Base-by-base conservation (phyloP, 192 early-diverging fungal species). In the Coemansia sp. region DNA sequence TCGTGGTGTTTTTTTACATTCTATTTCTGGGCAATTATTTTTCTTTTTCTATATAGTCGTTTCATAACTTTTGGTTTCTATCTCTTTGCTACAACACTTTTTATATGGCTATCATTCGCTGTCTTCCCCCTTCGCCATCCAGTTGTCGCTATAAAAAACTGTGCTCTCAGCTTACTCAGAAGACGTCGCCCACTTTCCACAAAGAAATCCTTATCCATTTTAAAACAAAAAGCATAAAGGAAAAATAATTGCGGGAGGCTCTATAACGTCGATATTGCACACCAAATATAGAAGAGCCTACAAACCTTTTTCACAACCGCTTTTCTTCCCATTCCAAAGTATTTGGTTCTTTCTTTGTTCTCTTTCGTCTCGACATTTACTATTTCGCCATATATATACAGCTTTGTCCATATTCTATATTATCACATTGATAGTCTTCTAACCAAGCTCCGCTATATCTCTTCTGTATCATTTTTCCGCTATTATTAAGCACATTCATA, bases 261-360 rank as follows among this genome's bases (percentile, higher is more conserved):
- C 31, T 57, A 33, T 57, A 30, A 57, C 55, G 48, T 31, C 55
- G 30, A 31, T 57, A 57, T 57, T 57, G 8, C 30, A 34, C 48
- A 20, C 55, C 55, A 33, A 26, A 57, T 57, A 57, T 57, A 57
- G 55, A 57, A 31, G n/a, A 57, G 55, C 30, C 29, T 31, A 15
- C 20, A 57, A 57, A 30, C 30, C 37, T 33, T 68, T 61, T 61
- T 33, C 63, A 21, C 59, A n/a, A 51, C 30, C 43, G 29, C 48
- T 51, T 59, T 61, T 65, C 28, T 62, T 68, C 39, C 30, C 28
- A 37, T 57, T 31, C 45, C 30, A 30, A 40, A 59, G 20, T 45
- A n/a, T 35, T 68, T 34, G 37, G 18, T 33, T 28, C 43, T 67
- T 55, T 43, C 49, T 67, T 52, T 57, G 55, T 57, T 57, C 55